Evolutionary conservation across 768 basidiomycete genomes (phyloP), one percentile per base, ranked within the genome.

Genomic region (Boletus sp.): DNA sequence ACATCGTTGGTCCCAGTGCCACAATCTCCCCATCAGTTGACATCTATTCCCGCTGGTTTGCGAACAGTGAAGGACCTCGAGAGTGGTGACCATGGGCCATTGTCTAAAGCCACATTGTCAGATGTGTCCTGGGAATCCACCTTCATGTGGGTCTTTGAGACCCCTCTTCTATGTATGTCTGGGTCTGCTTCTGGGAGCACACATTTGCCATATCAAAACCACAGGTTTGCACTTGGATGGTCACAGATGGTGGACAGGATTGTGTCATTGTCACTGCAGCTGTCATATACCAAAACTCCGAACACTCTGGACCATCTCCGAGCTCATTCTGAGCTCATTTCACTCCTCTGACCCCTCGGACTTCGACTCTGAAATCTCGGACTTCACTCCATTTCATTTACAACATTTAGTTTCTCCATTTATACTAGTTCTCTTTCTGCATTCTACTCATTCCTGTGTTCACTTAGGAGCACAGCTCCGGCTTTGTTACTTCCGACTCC

Each of bases 141-240:
- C 55, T 37, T 58, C 58, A 6, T 12, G 47, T 40, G 35, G 20
- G 17, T 48, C 81, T 79, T 17, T 74, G 71, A 68, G 76, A 17
- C n/a, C 84, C 85, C 56, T 80, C 79, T 7, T 80, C 77, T n/a
- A n/a, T n/a, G n/a, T 0, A 66, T 68, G 1, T 44, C 58, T 4
- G 29, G 41, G 0, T 64, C 76, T 73, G 9, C 69, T 73, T 44
- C 58, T 33, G 64, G 33, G 28, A 28, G 78, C 82, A 57, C 83
- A 3, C 41, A 82, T 63, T 65, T 75, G n/a, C 82, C 83, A 18
- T 55, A 54, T 42, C 59, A 61, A 18, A 40, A 20, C 17, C 55
- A 55, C 65, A 36, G 55, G 18, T 36, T 30, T 1, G 14, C 4
- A 1, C n/a, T 11, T 41, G 50, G 54, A 50, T 40, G 32, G 42